phyloP scores from a whole-genome alignment of 73 alveolate species.

The Tetrahymena malaccensis region DNA sequence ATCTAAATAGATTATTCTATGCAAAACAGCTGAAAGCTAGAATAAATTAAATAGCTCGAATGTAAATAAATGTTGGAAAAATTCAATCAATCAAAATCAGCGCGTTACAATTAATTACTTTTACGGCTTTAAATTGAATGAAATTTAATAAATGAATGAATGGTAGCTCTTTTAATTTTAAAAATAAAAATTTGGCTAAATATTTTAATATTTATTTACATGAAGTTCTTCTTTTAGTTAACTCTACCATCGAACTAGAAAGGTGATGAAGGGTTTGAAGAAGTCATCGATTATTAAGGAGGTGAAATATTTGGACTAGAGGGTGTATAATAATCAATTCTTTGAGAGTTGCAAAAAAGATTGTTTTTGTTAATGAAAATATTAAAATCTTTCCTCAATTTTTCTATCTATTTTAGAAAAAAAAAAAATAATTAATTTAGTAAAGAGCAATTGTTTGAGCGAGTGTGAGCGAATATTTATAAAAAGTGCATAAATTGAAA shows the following conservation, averaged over 20 bases:
- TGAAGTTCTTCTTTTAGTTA: not conserved
- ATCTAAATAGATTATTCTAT: no score
- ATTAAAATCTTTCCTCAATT: not conserved
- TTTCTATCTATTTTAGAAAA: not conserved
- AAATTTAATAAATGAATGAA: not conserved
- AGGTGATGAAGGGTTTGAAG: not conserved
- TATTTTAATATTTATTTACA: not conserved
- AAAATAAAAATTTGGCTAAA: not conserved
- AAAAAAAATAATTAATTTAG: not conserved
- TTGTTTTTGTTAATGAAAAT: not conserved
- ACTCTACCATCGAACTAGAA: not conserved
- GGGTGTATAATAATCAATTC: not conserved
- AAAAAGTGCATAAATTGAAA: not conserved
- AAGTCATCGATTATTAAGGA: not conserved
- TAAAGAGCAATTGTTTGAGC: not conserved
- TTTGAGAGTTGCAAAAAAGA: not conserved
- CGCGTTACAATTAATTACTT: not conserved
- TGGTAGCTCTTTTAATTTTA: not conserved
- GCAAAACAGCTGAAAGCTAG: no score
- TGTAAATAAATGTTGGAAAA: not conserved
- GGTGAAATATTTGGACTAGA: not conserved
- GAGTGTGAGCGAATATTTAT: not conserved
- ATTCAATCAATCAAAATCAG: not conserved
- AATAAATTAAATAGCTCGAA: not conserved
- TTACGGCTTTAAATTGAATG: not conserved